A percentile compares a stretch with the other conserved stretches of the same genome.
Evolutionary conservation across 768 basidiomycete genomes (phyloP).

Genomic region (Cystobasidiopsis lactophilus): DNA sequence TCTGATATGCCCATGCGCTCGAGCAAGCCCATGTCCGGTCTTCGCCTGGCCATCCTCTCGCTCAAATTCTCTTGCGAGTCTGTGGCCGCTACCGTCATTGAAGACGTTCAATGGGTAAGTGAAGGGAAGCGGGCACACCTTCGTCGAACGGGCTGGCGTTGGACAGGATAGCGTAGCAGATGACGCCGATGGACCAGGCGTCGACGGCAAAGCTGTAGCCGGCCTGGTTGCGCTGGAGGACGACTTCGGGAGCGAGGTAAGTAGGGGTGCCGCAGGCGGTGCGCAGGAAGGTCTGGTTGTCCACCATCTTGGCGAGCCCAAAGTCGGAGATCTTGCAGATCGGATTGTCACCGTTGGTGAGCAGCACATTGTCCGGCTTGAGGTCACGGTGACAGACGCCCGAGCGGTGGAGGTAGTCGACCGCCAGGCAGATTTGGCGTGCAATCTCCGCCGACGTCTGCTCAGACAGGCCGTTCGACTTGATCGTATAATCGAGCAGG

Average conservation of each 20-base stretch:
- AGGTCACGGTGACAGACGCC: conserved; percentile 82
- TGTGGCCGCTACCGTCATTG: too few species aligned
- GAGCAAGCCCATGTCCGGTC: conserved; percentile 42
- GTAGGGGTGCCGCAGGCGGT: conserved; percentile 94
- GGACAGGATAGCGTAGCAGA: conserved; percentile 53
- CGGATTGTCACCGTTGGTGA: conserved; percentile 24
- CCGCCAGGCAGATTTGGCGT: conserved; percentile 44
- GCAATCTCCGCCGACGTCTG: conserved; percentile 44
- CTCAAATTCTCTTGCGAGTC: conserved; percentile 25
- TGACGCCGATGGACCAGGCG: conserved; percentile 89
- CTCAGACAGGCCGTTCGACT: conserved; percentile 32
- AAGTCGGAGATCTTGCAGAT: conserved; percentile 82
- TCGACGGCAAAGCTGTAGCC: conserved; percentile 82
- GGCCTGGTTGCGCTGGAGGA: conserved; percentile 37
- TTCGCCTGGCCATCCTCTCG: conserved; percentile 37
- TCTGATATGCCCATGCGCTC: conserved; percentile 26
- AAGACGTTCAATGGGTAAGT: too few species aligned
- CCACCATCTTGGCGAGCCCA: conserved; percentile 79
- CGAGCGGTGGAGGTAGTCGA: conserved; percentile 27
- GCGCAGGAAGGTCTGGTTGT: conserved; percentile 35
- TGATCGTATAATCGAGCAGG: conserved; percentile 34
- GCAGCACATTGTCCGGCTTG: conserved; percentile 33
- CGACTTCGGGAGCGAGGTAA: conserved; percentile 48
- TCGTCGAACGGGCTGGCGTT: conserved; percentile 62
- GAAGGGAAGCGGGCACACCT: not conserved